Conservation (phyloP, 2,329 filamentous ascomycete species). For the Chaetomiaceae sp. region DNA sequence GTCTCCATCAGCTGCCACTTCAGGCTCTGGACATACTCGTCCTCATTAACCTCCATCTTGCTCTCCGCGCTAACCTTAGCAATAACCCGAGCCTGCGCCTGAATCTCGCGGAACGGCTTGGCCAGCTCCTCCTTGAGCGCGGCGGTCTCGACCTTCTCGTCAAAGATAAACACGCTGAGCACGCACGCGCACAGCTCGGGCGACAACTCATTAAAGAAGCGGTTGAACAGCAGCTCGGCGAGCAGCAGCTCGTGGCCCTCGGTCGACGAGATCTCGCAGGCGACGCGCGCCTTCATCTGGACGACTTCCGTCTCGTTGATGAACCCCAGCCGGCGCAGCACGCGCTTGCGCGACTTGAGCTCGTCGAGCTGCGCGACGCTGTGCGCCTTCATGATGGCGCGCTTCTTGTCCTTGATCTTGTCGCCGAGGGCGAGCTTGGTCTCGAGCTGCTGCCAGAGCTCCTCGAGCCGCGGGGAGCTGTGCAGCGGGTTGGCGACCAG, state of each 20-base stretch:
- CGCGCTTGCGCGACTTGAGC: constrained; percentile 91
- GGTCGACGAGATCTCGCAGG: constrained; percentile 91
- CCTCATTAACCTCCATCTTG: constrained; percentile 90
- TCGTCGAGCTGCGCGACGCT: constrained; percentile 92
- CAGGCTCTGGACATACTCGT: constrained; percentile 84
- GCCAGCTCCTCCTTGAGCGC: constrained; percentile 76
- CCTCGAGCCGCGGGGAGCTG: constrained; percentile 76
- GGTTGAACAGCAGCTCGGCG: constrained; percentile 89
- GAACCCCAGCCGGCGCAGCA: constrained; percentile 88
- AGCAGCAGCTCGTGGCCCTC: constrained; percentile 89
- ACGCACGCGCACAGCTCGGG: constrained; percentile 84
- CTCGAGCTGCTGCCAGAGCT: constrained; percentile 82
- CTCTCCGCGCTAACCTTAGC: constrained; percentile 94
- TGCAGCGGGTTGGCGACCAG: constrained; percentile 86
- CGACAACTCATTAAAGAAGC: constrained; percentile 93
- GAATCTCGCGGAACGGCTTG: constrained; percentile 81
- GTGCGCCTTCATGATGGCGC: constrained; percentile 76
- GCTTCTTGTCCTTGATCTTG: constrained; percentile 84
- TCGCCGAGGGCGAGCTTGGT: constrained; percentile 70
- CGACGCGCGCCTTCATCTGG: constrained; percentile 92
- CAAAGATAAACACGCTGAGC: constrained; percentile 93
- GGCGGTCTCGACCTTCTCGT: constrained; percentile 82
- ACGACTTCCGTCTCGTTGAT: constrained; percentile 95
- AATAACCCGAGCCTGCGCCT: constrained; percentile 78
- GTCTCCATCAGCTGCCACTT: constrained; percentile 98